A percentile compares a stretch with the other conserved stretches of the same genome.
phyloP scores from a whole-genome alignment of 495 filamentous ascomycete species.

The Podospora bellae-mahoneyi region DNA sequence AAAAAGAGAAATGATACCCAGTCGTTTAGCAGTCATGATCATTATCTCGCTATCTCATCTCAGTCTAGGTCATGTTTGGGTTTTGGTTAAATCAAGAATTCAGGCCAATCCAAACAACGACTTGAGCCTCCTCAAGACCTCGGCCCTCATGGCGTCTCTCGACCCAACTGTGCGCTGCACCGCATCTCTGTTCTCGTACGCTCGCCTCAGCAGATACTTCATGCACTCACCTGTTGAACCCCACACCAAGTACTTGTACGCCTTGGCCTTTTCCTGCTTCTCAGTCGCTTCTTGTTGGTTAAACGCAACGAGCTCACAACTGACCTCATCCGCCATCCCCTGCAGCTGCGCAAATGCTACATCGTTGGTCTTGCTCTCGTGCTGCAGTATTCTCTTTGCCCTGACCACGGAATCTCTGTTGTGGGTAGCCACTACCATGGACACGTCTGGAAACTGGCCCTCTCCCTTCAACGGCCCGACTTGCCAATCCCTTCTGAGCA shows the following conservation, averaged over 20 bases:
- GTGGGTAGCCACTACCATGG: constrained; percentile 84
- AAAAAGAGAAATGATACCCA: background rate
- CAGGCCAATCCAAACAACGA: constrained; percentile 39
- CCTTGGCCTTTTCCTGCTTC: constrained; percentile 45
- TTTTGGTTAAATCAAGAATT: background rate
- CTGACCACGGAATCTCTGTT: constrained; percentile 77
- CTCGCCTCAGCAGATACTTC: constrained; percentile 82
- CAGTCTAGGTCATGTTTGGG: background rate
- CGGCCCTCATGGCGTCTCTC: constrained; percentile 66
- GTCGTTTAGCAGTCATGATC: background rate
- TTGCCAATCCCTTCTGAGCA: constrained; percentile 45
- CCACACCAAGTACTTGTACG: constrained; percentile 91
- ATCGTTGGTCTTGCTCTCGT: constrained; percentile 45
- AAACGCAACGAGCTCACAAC: constrained; percentile 66
- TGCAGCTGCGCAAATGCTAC: constrained; percentile 86
- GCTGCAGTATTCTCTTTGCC: constrained; percentile 51
- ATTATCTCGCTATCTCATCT: background rate
- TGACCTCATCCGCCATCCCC: constrained; percentile 97
- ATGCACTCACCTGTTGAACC: constrained; percentile 88
- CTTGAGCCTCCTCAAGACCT: constrained; percentile 63
- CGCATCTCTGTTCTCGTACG: constrained; percentile 89
- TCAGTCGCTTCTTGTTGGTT: constrained; percentile 7
- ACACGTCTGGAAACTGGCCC: constrained; percentile 58
- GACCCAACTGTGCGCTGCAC: constrained; percentile 73
- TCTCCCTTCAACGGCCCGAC: constrained; percentile 44